These are phyloP conservation scores for Nakazawaea anatomiae DNA, from an alignment of 805 yeast species.

Conservation along the genomic window DNA sequence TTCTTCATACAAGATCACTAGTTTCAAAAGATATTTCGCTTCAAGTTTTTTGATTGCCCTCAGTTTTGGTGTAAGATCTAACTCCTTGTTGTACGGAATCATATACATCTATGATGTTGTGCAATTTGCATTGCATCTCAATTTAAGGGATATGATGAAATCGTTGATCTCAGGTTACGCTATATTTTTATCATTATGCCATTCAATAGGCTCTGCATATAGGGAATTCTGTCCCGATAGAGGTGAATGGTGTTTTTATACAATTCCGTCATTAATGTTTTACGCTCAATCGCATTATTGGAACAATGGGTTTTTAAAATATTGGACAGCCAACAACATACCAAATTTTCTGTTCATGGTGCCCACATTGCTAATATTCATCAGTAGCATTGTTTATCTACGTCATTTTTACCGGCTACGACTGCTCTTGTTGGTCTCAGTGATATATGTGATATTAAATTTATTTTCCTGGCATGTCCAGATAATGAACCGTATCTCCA, in stretches of 20 bases:
- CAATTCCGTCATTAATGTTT: constrained; percentile 54
- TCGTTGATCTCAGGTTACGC: constrained; percentile 50
- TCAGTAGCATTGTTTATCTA: constrained; percentile 33
- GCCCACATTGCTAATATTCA: constrained; percentile 54
- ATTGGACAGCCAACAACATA: constrained; percentile 77
- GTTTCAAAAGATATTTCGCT: constrained; percentile 23
- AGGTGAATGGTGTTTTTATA: constrained; percentile 69
- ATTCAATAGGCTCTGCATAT: constrained; percentile 50
- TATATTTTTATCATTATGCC: constrained; percentile 39
- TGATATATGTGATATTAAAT: constrained; percentile 42
- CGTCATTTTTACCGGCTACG: constrained; percentile 21
- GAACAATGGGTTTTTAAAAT: constrained; percentile 74
- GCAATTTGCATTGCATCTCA: constrained; percentile 14
- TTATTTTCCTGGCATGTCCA: constrained; percentile 75
- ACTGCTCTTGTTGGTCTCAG: constrained; percentile 37
- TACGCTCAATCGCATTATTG: constrained; percentile 80
- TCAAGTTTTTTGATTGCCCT: constrained; percentile 52
- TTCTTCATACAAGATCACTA: constrained; percentile 3
- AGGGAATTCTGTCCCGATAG: constrained; percentile 58
- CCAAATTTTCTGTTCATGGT: constrained; percentile 77
- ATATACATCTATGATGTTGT: constrained; percentile 54
- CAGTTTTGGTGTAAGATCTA: constrained; percentile 66
- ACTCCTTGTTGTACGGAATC: constrained; percentile 68
- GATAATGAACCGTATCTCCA: constrained; percentile 71
- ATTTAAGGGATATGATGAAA: constrained; percentile 14